Conservation (phyloP, 805 yeast genomes). For the Pichia californica region DNA sequence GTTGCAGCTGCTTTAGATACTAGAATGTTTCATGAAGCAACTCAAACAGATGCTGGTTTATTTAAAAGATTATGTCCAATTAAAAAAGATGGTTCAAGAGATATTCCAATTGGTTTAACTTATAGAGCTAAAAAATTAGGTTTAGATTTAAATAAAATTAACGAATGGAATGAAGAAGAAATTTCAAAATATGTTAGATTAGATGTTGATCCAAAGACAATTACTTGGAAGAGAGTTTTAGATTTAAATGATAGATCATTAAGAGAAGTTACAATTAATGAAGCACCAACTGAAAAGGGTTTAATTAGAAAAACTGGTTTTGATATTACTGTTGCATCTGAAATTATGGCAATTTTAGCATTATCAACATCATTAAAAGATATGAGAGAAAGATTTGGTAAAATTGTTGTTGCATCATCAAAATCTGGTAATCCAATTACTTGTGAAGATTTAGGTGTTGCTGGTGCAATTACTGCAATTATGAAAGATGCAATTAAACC, state of each 20-base stretch:
- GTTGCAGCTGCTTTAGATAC: conserved; percentile 96
- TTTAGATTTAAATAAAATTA: conserved; percentile 74
- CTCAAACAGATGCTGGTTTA: conserved; percentile 72
- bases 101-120: conserved; percentile 72
- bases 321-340: conserved; percentile 94
- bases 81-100: conserved; percentile 67
- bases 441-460: conserved; percentile 90
- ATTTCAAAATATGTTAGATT: conserved; percentile 68
- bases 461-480: conserved; percentile 92
- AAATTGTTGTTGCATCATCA: conserved; percentile 82
- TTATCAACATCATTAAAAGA: conserved; percentile 71
- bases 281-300: conserved; percentile 91
- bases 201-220: conserved; percentile 83
- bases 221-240: conserved; percentile 88
- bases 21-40: conserved; percentile 89
- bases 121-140: conserved; percentile 74
- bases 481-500: conserved; percentile 96
- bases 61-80: conserved; percentile 82
- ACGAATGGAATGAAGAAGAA: conserved; percentile 73
- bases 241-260: conserved; percentile 91
- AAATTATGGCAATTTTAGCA: conserved; percentile 93
- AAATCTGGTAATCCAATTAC: conserved; percentile 75
- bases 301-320: conserved; percentile 82
- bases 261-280: conserved; percentile 83
- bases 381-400: conserved; percentile 82